Conservation (phyloP, 768 basidiomycete genomes). For the Phylloporus scabripes region DNA sequence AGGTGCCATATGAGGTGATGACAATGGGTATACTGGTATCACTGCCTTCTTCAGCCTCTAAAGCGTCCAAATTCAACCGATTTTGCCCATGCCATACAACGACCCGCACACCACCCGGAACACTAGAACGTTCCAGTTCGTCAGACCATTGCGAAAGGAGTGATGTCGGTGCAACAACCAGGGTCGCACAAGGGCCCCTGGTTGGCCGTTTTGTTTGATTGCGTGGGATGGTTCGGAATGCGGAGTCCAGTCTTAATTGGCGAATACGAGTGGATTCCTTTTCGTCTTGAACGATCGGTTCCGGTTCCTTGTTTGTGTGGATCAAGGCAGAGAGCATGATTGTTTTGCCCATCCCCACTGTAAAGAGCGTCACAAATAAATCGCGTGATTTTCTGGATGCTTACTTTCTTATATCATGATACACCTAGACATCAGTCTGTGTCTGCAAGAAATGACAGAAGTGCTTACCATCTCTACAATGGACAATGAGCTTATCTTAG, state of each 20-base stretch:
- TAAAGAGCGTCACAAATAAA: constrained; percentile 4
- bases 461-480: constrained; percentile 32
- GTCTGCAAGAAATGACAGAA: background rate
- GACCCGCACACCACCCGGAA: constrained; percentile 57
- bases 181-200: constrained; percentile 54
- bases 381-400: constrained; percentile 15
- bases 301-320: constrained; percentile 61
- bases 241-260: constrained; percentile 57
- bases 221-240: constrained; percentile 47
- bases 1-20: constrained; percentile 86
- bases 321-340: constrained; percentile 91
- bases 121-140: constrained; percentile 82
- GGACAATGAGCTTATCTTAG: constrained; percentile 4
- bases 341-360: constrained; percentile 96
- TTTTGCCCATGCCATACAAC: constrained; percentile 88
- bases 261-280: constrained; percentile 37
- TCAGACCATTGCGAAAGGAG: constrained; percentile 91
- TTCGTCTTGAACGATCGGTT: constrained; percentile 30
- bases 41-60: constrained; percentile 51
- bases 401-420: constrained; percentile 39
- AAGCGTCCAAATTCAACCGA: constrained; percentile 61
- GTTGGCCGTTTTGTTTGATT: constrained; percentile 26
- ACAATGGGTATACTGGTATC: constrained; percentile 64
- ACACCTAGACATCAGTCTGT: constrained; percentile 6
- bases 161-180: constrained; percentile 91